Conservation (phyloP, 2,329 filamentous ascomycete species). For the Tolypocladium album region DNA sequence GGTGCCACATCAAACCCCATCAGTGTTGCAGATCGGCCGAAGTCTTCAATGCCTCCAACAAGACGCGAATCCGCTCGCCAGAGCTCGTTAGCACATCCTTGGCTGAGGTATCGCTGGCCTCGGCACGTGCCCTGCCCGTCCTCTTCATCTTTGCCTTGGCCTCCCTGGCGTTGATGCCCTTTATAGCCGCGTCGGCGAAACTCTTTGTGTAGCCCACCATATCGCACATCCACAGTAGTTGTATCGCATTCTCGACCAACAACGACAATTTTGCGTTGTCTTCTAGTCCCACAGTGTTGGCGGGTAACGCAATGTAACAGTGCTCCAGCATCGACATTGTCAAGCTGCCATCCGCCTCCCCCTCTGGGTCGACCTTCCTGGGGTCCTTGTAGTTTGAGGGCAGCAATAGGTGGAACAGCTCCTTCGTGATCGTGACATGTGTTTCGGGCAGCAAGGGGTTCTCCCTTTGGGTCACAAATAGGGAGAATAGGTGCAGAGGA, state of each 20-base stretch:
- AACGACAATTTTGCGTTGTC: conserved; percentile 68
- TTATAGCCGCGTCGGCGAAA: conserved; percentile 29
- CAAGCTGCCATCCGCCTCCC: conserved; percentile 26
- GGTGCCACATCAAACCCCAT: neutral
- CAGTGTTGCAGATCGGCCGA: conserved; percentile 8
- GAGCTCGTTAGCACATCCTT: conserved; percentile 33
- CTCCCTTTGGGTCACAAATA: conserved; percentile 32
- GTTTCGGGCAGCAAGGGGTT: conserved; percentile 24
- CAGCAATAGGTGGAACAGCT: conserved; percentile 34
- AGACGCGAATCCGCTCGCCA: conserved; percentile 26
- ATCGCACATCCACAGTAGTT: conserved; percentile 33
- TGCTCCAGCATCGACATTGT: conserved; percentile 35
- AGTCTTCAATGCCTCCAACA: conserved; percentile 24
- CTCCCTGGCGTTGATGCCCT: conserved; percentile 37
- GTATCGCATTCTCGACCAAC: conserved; percentile 53
- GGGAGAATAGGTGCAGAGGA: conserved; percentile 44
- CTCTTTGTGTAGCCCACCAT: conserved; percentile 21
- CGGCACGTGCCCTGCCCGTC: conserved; percentile 18
- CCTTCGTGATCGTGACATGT: conserved; percentile 33
- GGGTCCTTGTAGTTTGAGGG: conserved; percentile 29
- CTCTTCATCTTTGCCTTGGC: conserved; percentile 33
- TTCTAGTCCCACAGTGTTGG: conserved; percentile 45
- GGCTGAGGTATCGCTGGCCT: conserved; percentile 29
- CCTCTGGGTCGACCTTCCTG: conserved; percentile 22
- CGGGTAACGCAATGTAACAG: conserved; percentile 56